phyloP scores from a whole-genome alignment of 2,329 filamentous ascomycete genomes.

The Fusarium floridanum region DNA sequence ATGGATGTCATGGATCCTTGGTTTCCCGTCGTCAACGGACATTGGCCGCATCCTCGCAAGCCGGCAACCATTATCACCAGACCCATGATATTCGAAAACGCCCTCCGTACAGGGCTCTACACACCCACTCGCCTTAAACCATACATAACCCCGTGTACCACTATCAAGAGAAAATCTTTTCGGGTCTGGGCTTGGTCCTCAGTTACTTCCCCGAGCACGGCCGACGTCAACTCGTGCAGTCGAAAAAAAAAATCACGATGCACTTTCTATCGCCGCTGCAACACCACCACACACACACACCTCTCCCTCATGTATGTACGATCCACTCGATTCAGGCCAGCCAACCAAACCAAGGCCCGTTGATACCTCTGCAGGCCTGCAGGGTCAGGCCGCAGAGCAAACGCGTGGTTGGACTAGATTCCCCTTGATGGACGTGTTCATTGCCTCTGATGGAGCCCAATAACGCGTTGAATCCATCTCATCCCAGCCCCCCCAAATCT shows the following conservation, averaged over 20 bases:
- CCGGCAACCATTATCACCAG: slow-evolving; percentile 37
- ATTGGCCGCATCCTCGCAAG: slow-evolving; percentile 19
- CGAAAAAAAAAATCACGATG: neutral
- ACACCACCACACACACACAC: slow-evolving; percentile 7
- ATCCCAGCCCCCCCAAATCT: slow-evolving; percentile 36
- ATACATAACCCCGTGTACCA: slow-evolving; percentile 14
- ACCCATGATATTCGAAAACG: slow-evolving; percentile 29
- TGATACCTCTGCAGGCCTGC: slow-evolving; percentile 35
- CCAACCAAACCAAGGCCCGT: slow-evolving; percentile 34
- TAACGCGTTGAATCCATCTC: slow-evolving; percentile 8
- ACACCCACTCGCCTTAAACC: slow-evolving; percentile 26
- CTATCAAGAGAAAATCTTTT: neutral
- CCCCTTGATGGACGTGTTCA: slow-evolving; percentile 32
- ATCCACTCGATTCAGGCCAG: slow-evolving; percentile 34
- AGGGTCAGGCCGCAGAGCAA: slow-evolving; percentile 36
- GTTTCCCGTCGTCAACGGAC: slow-evolving; percentile 4
- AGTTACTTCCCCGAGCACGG: neutral
- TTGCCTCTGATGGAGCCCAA: slow-evolving; percentile 22
- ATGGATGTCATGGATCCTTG: slow-evolving; percentile 1
- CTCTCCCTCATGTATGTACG: slow-evolving; percentile 7
- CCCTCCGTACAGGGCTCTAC: slow-evolving; percentile 13
- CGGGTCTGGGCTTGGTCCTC: slow-evolving; percentile 5
- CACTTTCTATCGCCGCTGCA: slow-evolving; percentile 20
- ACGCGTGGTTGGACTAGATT: slow-evolving; percentile 39
- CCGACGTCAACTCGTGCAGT: neutral